Base-by-base conservation (phyloP, 139 green algal genomes). In the Micractinium conductrix region DNA sequence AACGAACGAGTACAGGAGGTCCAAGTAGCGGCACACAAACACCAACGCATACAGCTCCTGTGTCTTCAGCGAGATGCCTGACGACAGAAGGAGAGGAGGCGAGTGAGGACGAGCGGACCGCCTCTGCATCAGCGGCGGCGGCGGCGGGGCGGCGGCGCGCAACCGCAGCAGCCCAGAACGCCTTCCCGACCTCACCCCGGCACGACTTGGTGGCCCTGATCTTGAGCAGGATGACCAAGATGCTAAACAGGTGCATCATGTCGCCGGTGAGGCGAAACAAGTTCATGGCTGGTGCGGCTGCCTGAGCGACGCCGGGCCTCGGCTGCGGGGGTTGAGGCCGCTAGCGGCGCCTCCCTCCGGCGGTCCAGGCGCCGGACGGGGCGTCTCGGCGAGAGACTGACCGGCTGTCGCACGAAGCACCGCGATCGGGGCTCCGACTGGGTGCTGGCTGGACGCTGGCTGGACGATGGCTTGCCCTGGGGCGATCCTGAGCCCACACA, bases 21-120 rank as follows among this genome's bases (percentile, higher is more conserved):
- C 97, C 48, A 99, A 87, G 86, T 99, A 99, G 65, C 97, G 92
- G 12, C 91, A 97, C 21, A 97, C 67, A 75, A 99, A 99, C 6
- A 99, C 98, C 6, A 99, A 78, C 0, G 90, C 87, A 85, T 99
- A 99, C 33, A 99, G 91, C 90, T 99, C 96, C 87, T 99, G 97
- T 1, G 97, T 99, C 85, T 97, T 97, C 19, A 98, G 86, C 8
- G 97, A 99, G 17, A 99, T 94, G 37, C 97, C 97, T 99, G 92
- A 81, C 69, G 40, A 40, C 19, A 58, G 33, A 0, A 50, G 30
- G 7, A 14, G 42, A 30, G 40, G 70, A 22, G 40, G 12, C 30
- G n/a, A 33, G 38, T 60, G 28, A 62, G 35, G 24, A 22, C 42
- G 6, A 40, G 22, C 24, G 44, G 17, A 24, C n/a, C n/a, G n/a